phyloP scores from a whole-genome alignment of 163 green algal genomes.

The Coccomyxa subellipsoidea region DNA sequence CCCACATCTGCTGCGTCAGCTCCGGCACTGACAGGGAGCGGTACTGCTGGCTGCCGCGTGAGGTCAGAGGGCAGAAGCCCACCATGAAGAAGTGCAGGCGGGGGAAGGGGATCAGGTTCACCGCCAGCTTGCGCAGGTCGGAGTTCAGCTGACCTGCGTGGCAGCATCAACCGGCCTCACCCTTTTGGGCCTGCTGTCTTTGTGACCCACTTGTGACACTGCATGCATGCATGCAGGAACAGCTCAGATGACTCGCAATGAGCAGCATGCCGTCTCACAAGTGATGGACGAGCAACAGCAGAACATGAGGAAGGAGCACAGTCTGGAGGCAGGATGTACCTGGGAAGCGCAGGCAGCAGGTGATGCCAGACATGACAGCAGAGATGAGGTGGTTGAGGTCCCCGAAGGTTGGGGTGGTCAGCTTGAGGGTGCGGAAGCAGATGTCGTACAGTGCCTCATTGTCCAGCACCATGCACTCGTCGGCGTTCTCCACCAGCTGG shows the following conservation, averaged over 20 bases:
- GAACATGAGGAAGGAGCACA: too few species aligned
- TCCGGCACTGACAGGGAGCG: conserved; percentile 86
- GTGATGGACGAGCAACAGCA: too few species aligned
- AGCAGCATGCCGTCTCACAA: too few species aligned
- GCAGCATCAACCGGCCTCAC: background rate
- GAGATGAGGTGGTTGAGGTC: conserved; percentile 99
- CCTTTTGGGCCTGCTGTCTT: too few species aligned
- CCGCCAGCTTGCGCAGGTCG: conserved; percentile 95
- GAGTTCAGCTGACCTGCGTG: conserved; percentile 88
- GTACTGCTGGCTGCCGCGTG: conserved; percentile 91
- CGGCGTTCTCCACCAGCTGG: conserved; percentile 97
- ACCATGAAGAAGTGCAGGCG: conserved; percentile 98
- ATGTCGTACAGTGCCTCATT: conserved; percentile 99
- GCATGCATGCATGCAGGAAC: background rate
- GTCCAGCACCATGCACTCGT: conserved; percentile 96
- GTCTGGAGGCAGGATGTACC: conserved; percentile 52
- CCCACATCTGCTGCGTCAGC: conserved; percentile 97
- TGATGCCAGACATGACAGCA: conserved; percentile 97
- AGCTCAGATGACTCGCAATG: too few species aligned
- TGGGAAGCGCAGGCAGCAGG: conserved; percentile 97
- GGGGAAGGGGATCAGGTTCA: conserved; percentile 95
- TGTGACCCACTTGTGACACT: background rate
- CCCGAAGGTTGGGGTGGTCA: conserved; percentile 97
- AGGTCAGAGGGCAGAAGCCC: conserved; percentile 84
- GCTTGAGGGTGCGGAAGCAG: conserved; percentile 99